Base-by-base conservation (phyloP, 225 moss, liverwort and hornwort species). In the Polytrichum formosum region DNA sequence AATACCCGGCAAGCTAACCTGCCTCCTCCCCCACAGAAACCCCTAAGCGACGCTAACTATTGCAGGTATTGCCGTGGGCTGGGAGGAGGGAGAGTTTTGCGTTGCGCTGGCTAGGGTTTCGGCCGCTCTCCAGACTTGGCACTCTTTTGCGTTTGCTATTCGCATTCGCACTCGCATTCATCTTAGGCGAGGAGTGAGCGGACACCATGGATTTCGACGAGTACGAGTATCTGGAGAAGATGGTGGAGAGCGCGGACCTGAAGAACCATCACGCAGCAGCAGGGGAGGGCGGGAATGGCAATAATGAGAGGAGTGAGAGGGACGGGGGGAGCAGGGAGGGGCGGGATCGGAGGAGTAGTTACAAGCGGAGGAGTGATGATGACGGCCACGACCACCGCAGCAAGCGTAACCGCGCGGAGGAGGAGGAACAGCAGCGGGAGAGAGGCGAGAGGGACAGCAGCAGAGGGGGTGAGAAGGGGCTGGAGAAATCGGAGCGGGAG, bases 221-320 rank as follows among this genome's bases (percentile, higher is more conserved):
- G 88, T 98, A 98, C 65, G 98, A 98, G 64, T 98, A 98, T 77
- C 64, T 98, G 64, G 98, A 98, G 81, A 98, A 98, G 84, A 98
- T 90, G 70, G 94, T 94, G 55, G 98, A 94, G 58, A 74, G 76
- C 20, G 81, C 55, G 6, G 83, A 86, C 67, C 71, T 67, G 61
- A 70, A 30, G 67, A 89, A 84, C 63, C 89, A 79, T 22, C 87
- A 92, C 68, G 84, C 75, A 2, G 7, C 75, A 62, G 83, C 79
- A 54, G 84, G 80, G 70, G 79, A 83, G 6, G 92, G 87, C 1
- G 86, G 86, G 66, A 84, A 85, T 61, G 84, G 79, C 22, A 66
- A 90, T 25, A 86, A 83, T 61, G 46, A 46, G 46, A 46, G 46
- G 46, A 46, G 46, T 46, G 46, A 46, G 46, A 77, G 84, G 54